A percentile compares a stretch with the other conserved stretches of the same genome.
phyloP scores from a whole-genome alignment of 1,284 basidiomycete genomes.

The Amylostereum chailletii region DNA sequence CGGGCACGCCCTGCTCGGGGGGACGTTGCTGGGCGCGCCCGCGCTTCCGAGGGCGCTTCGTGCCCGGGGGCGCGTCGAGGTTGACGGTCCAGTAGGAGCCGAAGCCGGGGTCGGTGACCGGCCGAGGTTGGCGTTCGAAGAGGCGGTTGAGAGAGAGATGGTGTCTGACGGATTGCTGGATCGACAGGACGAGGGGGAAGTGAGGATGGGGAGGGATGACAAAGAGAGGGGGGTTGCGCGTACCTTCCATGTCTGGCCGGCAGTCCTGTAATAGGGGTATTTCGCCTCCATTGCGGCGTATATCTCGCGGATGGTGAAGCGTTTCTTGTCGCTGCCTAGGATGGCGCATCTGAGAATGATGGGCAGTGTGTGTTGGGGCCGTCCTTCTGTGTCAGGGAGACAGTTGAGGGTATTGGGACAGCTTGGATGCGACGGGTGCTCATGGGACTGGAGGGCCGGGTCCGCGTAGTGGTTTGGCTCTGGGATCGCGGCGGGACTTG shows the following conservation, averaged over 20 bases:
- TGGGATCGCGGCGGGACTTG: constrained; percentile 14
- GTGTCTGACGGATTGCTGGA: constrained; percentile 77
- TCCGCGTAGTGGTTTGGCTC: neutral
- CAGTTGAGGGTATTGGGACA: constrained; percentile 70
- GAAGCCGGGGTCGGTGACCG: constrained; percentile 73
- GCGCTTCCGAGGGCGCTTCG: constrained; percentile 72
- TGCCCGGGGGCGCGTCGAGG: constrained; percentile 67
- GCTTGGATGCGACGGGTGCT: constrained; percentile 57
- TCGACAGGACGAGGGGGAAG: constrained; percentile 5
- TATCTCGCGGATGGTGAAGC: constrained; percentile 74
- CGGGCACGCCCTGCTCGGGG: constrained; percentile 17
- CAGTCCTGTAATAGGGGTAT: constrained; percentile 69
- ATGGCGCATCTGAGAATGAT: constrained; percentile 76
- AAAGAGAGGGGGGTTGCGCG: constrained; percentile 12
- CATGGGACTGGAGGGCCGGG: constrained; percentile 9
- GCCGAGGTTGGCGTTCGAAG: constrained; percentile 70
- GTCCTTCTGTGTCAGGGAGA: constrained; percentile 65
- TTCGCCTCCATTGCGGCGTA: constrained; percentile 78
- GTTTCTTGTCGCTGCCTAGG: constrained; percentile 60
- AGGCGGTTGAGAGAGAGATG: constrained; percentile 72
- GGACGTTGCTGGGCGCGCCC: constrained; percentile 50
- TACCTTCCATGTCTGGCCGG: constrained; percentile 78
- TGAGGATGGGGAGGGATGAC: constrained; percentile 6
- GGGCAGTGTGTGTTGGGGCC: constrained; percentile 73
- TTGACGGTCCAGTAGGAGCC: constrained; percentile 83